These are phyloP conservation scores for Selaginella moellendorffii DNA, from an alignment of 75 land plant genomes.

Conservation along the genomic window DNA sequence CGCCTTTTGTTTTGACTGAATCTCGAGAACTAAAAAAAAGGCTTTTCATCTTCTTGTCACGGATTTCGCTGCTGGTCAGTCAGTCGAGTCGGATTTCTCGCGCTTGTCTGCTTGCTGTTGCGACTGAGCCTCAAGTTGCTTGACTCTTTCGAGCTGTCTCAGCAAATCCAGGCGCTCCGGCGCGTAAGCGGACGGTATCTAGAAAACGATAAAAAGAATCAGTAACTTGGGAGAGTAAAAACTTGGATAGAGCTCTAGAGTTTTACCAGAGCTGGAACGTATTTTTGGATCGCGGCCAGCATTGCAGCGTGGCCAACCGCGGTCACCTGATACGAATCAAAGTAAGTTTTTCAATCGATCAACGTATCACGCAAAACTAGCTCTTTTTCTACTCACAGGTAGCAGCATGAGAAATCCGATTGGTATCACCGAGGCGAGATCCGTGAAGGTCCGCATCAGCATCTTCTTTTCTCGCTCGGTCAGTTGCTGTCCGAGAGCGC, in stretches of 20 bases:
- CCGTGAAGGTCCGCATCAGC: slow-evolving; percentile 66
- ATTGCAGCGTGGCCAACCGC: slow-evolving; percentile 99
- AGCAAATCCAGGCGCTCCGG: slow-evolving; percentile 73
- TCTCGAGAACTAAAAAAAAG: no score
- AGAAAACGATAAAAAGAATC: slow-evolving; percentile 10
- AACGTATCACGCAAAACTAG: not conserved
- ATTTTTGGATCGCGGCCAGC: slow-evolving; percentile 87
- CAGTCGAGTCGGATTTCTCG: no score
- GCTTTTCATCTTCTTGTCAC: no score
- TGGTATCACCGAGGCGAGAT: slow-evolving; percentile 86
- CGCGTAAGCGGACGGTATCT: slow-evolving; percentile 94
- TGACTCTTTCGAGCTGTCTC: slow-evolving; percentile 78
- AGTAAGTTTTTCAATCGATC: not conserved
- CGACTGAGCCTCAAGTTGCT: slow-evolving; percentile 54
- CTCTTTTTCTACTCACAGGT: slow-evolving; percentile 40
- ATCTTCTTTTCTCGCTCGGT: slow-evolving; percentile 81
- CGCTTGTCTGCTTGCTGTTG: no score
- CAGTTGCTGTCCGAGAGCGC: slow-evolving; percentile 58
- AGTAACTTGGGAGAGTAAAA: not conserved
- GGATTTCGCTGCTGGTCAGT: no score
- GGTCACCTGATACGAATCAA: slow-evolving; percentile 47
- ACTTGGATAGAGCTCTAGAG: not conserved
- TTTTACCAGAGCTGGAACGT: slow-evolving; percentile 80
- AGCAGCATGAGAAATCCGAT: slow-evolving; percentile 93
- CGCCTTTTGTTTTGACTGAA: no score